Percentiles rank a stretch among this genome's conserved stretches.
phyloP scores from a whole-genome alignment of 306 rosid genomes.

The Abrus pulchellus region DNA sequence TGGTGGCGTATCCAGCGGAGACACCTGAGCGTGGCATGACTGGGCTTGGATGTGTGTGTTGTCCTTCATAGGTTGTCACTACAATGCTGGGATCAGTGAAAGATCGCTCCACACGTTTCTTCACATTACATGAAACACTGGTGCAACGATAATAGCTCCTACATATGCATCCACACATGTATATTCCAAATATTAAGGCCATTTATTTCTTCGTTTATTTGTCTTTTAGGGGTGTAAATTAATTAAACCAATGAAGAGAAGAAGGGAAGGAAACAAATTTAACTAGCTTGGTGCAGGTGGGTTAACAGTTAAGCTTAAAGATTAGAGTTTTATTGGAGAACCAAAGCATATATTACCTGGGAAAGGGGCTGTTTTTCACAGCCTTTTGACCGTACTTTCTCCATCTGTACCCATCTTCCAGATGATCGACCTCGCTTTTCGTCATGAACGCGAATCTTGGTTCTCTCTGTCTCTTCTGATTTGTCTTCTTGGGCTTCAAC shows the following conservation, averaged over 20 bases:
- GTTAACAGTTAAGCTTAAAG: slow-evolving; percentile 5
- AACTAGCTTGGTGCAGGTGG: background rate
- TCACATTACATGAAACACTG: slow-evolving; percentile 81
- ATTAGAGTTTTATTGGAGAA: slow-evolving; percentile 6
- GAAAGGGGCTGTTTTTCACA: slow-evolving; percentile 93
- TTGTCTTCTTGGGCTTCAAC: slow-evolving; percentile 78
- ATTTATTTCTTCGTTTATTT: background rate
- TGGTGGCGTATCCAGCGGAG: slow-evolving; percentile 36
- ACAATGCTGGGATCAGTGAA: slow-evolving; percentile 77
- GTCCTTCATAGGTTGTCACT: slow-evolving; percentile 95
- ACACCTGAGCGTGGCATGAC: slow-evolving; percentile 65
- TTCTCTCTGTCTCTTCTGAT: slow-evolving; percentile 79
- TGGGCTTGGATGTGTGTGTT: slow-evolving; percentile 84
- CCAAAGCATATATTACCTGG: slow-evolving; percentile 61
- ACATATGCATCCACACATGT: background rate
- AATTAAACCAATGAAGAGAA: background rate
- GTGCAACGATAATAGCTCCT: slow-evolving; percentile 99
- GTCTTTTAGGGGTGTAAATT: background rate
- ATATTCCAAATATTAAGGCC: slow-evolving; percentile 4
- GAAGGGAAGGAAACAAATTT: slow-evolving; percentile 7
- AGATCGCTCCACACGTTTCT: slow-evolving; percentile 93
- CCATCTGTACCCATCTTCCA: slow-evolving; percentile 99
- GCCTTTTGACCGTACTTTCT: slow-evolving; percentile 99
- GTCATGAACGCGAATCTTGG: slow-evolving; percentile 98
- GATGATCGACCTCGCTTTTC: slow-evolving; percentile 96